These are phyloP conservation scores for Alternaria atra DNA, from an alignment of 2,329 filamentous ascomycete species.

Conservation along the genomic window DNA sequence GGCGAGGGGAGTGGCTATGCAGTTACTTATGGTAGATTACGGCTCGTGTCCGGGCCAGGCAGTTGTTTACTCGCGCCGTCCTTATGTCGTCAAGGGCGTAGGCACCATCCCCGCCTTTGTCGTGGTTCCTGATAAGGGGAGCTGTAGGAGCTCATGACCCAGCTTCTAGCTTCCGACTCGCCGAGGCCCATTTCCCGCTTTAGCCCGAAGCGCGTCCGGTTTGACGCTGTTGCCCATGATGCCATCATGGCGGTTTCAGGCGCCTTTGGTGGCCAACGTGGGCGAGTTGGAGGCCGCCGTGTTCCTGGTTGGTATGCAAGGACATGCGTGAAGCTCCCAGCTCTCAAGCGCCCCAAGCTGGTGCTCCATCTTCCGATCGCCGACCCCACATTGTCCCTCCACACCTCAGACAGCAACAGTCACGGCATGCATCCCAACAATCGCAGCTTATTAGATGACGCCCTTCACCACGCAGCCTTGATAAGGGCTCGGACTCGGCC, in stretches of 20 bases:
- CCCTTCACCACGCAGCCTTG: constrained; percentile 33
- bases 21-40: constrained; percentile 24
- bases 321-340: constrained; percentile 18
- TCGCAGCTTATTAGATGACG: constrained; percentile 30
- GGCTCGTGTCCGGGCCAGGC: constrained; percentile 34
- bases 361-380: constrained; percentile 19
- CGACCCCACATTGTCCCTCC: constrained; percentile 34
- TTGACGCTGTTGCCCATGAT: constrained; percentile 37
- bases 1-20: constrained; percentile 42
- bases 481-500: constrained; percentile 42
- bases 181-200: constrained; percentile 39
- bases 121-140: constrained; percentile 39
- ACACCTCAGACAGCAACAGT: constrained; percentile 36
- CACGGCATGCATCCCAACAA: constrained; percentile 35
- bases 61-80: constrained; percentile 25
- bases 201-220: constrained; percentile 36
- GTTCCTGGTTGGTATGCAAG: constrained; percentile 21
- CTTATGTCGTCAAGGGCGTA: constrained; percentile 41
- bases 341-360: constrained; percentile 15
- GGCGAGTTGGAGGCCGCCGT: constrained; percentile 41
- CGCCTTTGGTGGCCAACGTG: constrained; percentile 45
- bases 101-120: constrained; percentile 35
- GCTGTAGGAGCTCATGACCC: constrained; percentile 33
- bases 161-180: constrained; percentile 34
- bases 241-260: constrained; percentile 46